Base-by-base conservation (phyloP, 768 basidiomycete genomes). In the Suillus clintonianus region DNA sequence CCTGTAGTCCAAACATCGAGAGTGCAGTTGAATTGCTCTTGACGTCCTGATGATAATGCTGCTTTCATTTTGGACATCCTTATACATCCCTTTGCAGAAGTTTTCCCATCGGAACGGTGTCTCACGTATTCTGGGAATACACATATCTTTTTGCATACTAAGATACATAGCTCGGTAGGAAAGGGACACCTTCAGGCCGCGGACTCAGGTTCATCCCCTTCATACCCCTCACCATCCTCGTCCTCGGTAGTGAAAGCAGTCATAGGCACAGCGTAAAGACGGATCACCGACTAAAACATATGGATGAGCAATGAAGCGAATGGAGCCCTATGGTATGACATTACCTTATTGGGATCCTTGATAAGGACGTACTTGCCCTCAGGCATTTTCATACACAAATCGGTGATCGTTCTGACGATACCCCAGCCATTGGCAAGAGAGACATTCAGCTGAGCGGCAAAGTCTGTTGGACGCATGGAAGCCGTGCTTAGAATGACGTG, bases 321-420 rank as follows among this genome's bases (percentile, higher is more conserved):
- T 27, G 27, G 27, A 27, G 4, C 27, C 27, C 27, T 27, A 4
- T 54, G 66, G 48, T 39, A 76, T 84, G 32, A 34, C 5, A 6
- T 70, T 72, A 97, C 96, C 88, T 88, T 94, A 85, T 99, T 99
- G 19, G 97, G 97, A 77, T 99, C 97, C 79, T 97, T 97, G 59
- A 99, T 88, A 32, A 99, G 81, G 15, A 99, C 92, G 74, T 98
- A 99, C 76, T 97, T 97, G 75, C 97, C 97, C 77, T 99, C 97
- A 24, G 94, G 94, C 88, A 95, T 90, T 77, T 96, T 95, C 88
- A 97, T 87, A 76, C 92, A 93, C 64, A 99, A 78, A 72, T 99
- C 97, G 34, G 93, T 91, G 64, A 99, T 89, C 14, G 93, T 97
- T 64, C 97, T 85, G 37, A 99, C 94, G 71, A 99, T 98, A 61